phyloP scores from a whole-genome alignment of 257 asterid species.

The Scutellaria minor region DNA sequence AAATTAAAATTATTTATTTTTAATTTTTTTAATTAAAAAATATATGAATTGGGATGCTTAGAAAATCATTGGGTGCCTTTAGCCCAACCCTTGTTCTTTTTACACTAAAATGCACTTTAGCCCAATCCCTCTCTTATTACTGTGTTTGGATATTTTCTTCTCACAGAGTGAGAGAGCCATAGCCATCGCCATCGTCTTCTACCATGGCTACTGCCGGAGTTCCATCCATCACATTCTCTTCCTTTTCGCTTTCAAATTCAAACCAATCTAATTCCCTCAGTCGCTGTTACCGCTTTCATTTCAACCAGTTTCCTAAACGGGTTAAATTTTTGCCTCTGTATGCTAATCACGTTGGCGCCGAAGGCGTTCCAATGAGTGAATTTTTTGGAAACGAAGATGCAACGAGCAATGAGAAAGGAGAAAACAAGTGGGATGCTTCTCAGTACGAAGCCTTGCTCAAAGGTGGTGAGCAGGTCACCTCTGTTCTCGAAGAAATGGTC shows the following conservation, averaged over 20 bases:
- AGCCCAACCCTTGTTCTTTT: too few relatives aligned
- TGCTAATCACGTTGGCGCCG: conserved; percentile 48
- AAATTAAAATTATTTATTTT: too few relatives aligned
- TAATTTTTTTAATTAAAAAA: too few relatives aligned
- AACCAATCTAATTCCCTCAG: conserved; percentile 27
- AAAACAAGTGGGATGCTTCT: conserved; percentile 49
- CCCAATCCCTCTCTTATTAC: too few relatives aligned
- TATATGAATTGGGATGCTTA: too few relatives aligned
- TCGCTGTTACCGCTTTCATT: conserved; percentile 30
- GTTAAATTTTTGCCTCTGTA: conserved; percentile 31
- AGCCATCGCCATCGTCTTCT: conserved; percentile 6
- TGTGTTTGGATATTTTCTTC: not conserved
- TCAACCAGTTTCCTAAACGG: conserved; percentile 36
- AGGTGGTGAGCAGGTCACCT: conserved; percentile 94
- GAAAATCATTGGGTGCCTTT: too few relatives aligned
- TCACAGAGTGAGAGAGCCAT: not conserved
- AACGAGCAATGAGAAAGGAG: conserved; percentile 13
- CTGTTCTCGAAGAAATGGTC: conserved; percentile 93
- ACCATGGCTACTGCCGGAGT: conserved; percentile 54
- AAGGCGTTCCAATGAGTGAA: conserved; percentile 48
- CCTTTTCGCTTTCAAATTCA: conserved; percentile 26
- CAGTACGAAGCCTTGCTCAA: conserved; percentile 72
- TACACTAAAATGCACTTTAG: too few relatives aligned
- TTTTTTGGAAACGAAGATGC: conserved; percentile 41
- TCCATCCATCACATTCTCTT: conserved; percentile 36